Conservation (phyloP, 768 basidiomycete species). For the Podaxis rugospora region DNA sequence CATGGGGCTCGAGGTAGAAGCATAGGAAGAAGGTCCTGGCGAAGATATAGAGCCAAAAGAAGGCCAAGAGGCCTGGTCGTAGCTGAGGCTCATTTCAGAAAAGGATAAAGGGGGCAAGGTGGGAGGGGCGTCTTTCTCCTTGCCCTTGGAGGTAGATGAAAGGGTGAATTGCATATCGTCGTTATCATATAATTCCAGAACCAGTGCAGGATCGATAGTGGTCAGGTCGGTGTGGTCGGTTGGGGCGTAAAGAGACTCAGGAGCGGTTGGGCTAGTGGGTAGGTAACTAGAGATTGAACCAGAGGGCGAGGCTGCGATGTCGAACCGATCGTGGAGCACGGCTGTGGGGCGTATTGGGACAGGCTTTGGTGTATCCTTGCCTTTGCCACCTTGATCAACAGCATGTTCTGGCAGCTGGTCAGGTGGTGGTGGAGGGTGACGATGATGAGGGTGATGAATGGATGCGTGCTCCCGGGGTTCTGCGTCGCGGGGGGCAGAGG, state of each 20-base stretch:
- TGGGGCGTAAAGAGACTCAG: slow-evolving; percentile 19
- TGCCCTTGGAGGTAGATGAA: slow-evolving; percentile 36
- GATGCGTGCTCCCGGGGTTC: slow-evolving; percentile 3
- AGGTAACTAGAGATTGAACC: slow-evolving; percentile 19
- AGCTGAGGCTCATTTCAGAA: slow-evolving; percentile 47
- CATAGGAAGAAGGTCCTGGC: slow-evolving; percentile 32
- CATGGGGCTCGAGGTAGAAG: slow-evolving; percentile 14
- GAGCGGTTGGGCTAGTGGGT: slow-evolving; percentile 11
- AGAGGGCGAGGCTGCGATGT: slow-evolving; percentile 22
- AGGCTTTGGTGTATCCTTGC: slow-evolving; percentile 52
- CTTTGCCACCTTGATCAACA: slow-evolving; percentile 33
- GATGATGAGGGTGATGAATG: not conserved
- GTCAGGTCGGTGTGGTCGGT: slow-evolving; percentile 16
- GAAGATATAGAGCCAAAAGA: slow-evolving; percentile 29
- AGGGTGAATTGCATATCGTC: slow-evolving; percentile 12
- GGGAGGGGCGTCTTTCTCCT: slow-evolving; percentile 61
- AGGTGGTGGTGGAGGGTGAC: not conserved
- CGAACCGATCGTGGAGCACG: slow-evolving; percentile 37
- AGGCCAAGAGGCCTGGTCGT: slow-evolving; percentile 34
- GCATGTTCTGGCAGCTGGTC: not conserved
- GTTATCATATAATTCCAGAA: slow-evolving; percentile 11
- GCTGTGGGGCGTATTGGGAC: slow-evolving; percentile 40
- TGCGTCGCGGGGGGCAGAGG: not conserved
- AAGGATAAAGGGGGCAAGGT: slow-evolving; percentile 65
- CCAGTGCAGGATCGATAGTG: slow-evolving; percentile 16